A percentile compares a stretch with the other conserved stretches of the same genome.
phyloP scores from a whole-genome alignment of 768 basidiomycete genomes.

The Trametes cinnabarina region DNA sequence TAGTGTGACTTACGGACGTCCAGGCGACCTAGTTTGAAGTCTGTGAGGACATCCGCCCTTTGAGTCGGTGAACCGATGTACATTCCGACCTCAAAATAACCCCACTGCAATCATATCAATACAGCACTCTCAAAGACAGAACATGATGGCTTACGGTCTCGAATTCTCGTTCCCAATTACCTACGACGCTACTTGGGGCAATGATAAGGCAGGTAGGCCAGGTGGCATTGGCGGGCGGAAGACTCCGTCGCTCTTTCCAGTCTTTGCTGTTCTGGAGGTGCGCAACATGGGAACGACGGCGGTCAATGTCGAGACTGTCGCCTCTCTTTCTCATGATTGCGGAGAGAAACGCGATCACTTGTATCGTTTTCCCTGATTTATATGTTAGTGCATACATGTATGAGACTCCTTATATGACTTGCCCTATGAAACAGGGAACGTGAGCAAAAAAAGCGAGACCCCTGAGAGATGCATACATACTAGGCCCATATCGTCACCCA shows the following conservation, averaged over 20 bases:
- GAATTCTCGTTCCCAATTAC: slow-evolving; percentile 91
- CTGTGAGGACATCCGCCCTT: slow-evolving; percentile 54
- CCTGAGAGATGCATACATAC: slow-evolving; percentile 33
- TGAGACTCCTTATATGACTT: neutral
- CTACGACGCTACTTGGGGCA: slow-evolving; percentile 78
- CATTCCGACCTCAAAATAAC: slow-evolving; percentile 84
- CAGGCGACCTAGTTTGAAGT: slow-evolving; percentile 79
- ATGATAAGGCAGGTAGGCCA: slow-evolving; percentile 90
- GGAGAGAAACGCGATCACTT: slow-evolving; percentile 84
- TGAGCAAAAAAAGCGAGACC: slow-evolving; percentile 23
- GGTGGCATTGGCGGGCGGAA: slow-evolving; percentile 66
- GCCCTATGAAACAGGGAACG: neutral
- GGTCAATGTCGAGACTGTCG: slow-evolving; percentile 55
- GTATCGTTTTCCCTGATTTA: slow-evolving; percentile 81
- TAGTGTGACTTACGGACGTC: slow-evolving; percentile 78
- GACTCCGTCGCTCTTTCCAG: slow-evolving; percentile 49
- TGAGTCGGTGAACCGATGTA: slow-evolving; percentile 56
- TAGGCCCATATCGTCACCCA: slow-evolving; percentile 97
- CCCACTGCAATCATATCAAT: slow-evolving; percentile 61
- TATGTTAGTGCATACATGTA: neutral
- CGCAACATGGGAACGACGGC: slow-evolving; percentile 68
- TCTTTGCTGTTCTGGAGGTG: slow-evolving; percentile 55
- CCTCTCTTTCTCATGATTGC: slow-evolving; percentile 90
- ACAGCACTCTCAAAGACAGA: neutral
- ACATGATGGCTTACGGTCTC: slow-evolving; percentile 58